phyloP scores from a whole-genome alignment of 345 rosid species.

The Bruguiera parviflora region DNA sequence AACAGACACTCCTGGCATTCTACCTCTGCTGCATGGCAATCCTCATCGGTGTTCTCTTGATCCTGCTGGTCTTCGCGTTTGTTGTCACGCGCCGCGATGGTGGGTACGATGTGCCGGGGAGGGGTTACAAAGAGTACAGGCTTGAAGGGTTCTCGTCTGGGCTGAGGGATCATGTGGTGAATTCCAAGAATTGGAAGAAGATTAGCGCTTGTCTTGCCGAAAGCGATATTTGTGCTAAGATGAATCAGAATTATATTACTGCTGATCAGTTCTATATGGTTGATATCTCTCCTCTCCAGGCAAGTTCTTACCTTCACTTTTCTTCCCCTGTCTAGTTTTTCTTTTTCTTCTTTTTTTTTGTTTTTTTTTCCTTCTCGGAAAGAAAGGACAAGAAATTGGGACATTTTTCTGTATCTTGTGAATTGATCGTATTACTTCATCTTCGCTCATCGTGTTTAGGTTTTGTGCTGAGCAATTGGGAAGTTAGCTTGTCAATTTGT shows the following conservation, averaged over 20 bases:
- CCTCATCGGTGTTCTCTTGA: constrained; percentile 60
- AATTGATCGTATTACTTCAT: too few relatives aligned
- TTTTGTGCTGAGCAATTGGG: too few relatives aligned
- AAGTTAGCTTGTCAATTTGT: too few relatives aligned
- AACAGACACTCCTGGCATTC: constrained; percentile 73
- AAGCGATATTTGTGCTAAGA: constrained; percentile 57
- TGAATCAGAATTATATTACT: constrained; percentile 46
- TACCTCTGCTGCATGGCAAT: constrained; percentile 90
- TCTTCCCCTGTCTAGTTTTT: neutral
- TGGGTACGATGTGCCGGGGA: constrained; percentile 57
- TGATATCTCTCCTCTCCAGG: constrained; percentile 80
- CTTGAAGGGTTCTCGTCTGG: constrained; percentile 70
- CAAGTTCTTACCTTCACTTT: constrained; percentile 14
- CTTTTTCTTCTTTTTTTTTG: neutral
- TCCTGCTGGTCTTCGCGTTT: constrained; percentile 70
- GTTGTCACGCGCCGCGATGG: constrained; percentile 79
- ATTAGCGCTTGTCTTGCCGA: constrained; percentile 70
- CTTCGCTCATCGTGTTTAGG: too few relatives aligned
- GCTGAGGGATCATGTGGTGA: constrained; percentile 59
- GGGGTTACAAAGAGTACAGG: constrained; percentile 61
- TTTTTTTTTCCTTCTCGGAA: neutral
- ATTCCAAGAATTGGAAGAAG: constrained; percentile 58
- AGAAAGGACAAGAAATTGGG: too few relatives aligned
- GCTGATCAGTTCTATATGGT: constrained; percentile 71
- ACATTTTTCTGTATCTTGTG: too few relatives aligned